A percentile compares a stretch with the other conserved stretches of the same genome.
Conservation (phyloP, 805 yeast genomes). For the Allodekkera sacchari region DNA sequence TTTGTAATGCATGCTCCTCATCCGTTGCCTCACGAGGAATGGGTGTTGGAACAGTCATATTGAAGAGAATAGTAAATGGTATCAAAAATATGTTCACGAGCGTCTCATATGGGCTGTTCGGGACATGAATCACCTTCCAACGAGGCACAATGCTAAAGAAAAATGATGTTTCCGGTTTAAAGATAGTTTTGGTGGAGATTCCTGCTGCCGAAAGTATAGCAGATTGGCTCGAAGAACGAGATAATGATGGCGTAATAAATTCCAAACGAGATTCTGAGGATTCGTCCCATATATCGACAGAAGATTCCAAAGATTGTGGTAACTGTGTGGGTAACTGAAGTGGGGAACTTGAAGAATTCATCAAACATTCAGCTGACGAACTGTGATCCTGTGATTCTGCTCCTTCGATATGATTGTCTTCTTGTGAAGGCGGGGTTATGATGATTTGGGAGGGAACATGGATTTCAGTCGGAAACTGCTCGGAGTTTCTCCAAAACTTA, state of each 20-base stretch:
- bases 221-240: not conserved
- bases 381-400: too few species aligned
- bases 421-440: too few species aligned
- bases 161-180: constrained; percentile 1
- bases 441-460: too few species aligned
- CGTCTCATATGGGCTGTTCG: constrained; percentile 15
- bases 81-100: constrained; percentile 14
- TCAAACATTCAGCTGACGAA: too few species aligned
- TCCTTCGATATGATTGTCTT: too few species aligned
- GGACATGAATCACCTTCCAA: not conserved
- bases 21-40: constrained; percentile 7
- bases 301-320: too few species aligned
- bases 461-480: too few species aligned
- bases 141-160: constrained; percentile 1
- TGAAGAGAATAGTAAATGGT: constrained; percentile 19
- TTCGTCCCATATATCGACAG: too few species aligned
- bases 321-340: too few species aligned
- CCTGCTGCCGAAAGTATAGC: constrained; percentile 3
- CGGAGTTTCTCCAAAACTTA: not conserved
- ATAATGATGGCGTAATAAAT: too few species aligned
- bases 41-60: constrained; percentile 22
- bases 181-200: not conserved
- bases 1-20: constrained; percentile 13
- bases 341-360: too few species aligned
- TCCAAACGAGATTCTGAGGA: too few species aligned